Evolutionary conservation across 306 rosid genomes (phyloP).

Genomic region (Mimosa bimucronata): DNA sequence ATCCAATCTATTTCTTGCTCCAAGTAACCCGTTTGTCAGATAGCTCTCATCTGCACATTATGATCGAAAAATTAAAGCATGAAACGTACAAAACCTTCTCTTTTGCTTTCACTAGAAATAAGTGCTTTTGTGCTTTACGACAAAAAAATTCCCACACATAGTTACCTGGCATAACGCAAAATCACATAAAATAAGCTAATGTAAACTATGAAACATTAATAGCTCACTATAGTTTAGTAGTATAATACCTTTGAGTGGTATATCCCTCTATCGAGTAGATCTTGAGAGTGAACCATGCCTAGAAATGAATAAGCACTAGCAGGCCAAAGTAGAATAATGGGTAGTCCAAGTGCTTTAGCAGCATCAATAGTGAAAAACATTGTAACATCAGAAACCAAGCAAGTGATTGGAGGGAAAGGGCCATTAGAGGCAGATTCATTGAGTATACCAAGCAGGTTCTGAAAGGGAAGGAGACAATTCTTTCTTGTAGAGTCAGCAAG

Average conservation of each 20-base stretch:
- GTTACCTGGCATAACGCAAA: too few relatives aligned
- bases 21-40: neutral
- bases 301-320: neutral
- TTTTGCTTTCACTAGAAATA: too few relatives aligned
- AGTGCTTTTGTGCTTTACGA: too few relatives aligned
- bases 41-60: neutral
- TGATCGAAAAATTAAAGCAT: too few relatives aligned
- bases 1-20: neutral
- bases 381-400: conserved; percentile 10
- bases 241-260: neutral
- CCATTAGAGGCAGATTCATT: conserved; percentile 3
- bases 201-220: too few relatives aligned
- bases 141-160: too few relatives aligned
- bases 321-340: neutral
- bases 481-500: too few relatives aligned
- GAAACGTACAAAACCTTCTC: too few relatives aligned
- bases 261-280: neutral
- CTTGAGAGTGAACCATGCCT: neutral
- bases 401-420: neutral
- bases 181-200: too few relatives aligned
- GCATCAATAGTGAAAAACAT: neutral
- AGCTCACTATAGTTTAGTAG: too few relatives aligned
- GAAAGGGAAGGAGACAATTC: too few relatives aligned
- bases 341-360: neutral
- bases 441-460: too few relatives aligned